These are phyloP conservation scores for Phialophora tarda DNA, from an alignment of 2,329 filamentous ascomycete species.

Conservation along the genomic window DNA sequence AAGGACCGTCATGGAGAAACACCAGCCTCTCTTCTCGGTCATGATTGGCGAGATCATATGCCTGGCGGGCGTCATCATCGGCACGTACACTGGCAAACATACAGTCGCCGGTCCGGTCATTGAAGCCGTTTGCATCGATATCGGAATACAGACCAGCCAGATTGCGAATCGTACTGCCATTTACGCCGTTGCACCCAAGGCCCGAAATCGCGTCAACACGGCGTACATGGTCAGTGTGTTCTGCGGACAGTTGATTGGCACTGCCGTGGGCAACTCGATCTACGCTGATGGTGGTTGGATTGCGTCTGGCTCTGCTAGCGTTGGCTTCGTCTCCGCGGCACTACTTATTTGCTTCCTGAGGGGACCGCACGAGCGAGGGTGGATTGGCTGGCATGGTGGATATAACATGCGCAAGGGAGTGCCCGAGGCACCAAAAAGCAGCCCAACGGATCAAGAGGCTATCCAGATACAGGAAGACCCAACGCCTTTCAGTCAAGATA, in stretches of 20 bases:
- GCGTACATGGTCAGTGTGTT: conserved; percentile 81
- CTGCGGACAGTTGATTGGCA: conserved; percentile 75
- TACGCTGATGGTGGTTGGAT: conserved; percentile 64
- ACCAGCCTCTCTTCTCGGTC: conserved; percentile 69
- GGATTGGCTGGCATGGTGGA: conserved; percentile 67
- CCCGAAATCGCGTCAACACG: conserved; percentile 77
- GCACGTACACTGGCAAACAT: conserved; percentile 46
- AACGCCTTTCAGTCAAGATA: conserved; percentile 6
- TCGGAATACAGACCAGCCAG: conserved; percentile 74
- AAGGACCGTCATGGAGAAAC: conserved; percentile 69
- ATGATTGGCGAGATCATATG: conserved; percentile 66
- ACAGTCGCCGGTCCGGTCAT: conserved; percentile 75
- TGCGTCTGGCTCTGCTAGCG: conserved; percentile 60
- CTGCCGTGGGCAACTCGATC: conserved; percentile 62
- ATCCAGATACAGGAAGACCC: conserved; percentile 4
- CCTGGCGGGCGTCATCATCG: conserved; percentile 53
- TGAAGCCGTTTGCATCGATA: conserved; percentile 72
- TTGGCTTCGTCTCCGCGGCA: conserved; percentile 60
- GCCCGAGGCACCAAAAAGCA: conserved; percentile 10
- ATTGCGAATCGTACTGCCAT: conserved; percentile 75
- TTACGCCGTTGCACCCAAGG: conserved; percentile 73
- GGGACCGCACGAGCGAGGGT: conserved; percentile 63
- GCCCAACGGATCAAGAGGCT: conserved; percentile 16
- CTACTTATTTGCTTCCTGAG: conserved; percentile 55
- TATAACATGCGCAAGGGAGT: conserved; percentile 52